Evolutionary conservation across 1,139 yeast genomes (phyloP).

Genomic region (Kodamaea suecica): DNA sequence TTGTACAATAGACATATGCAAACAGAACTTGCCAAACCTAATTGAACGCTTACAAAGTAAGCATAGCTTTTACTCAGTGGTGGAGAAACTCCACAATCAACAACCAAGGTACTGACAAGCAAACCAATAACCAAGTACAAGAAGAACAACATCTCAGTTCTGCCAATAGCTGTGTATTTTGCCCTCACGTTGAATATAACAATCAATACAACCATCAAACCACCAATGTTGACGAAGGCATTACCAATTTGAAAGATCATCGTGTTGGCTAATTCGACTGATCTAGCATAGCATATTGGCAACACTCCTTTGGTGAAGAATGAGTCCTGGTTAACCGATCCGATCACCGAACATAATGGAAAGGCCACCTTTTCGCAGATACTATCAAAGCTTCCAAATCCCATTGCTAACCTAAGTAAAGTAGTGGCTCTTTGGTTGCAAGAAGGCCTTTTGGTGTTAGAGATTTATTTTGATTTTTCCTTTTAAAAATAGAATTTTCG

Average conservation of each 20-base stretch:
- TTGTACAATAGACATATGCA: slow-evolving; percentile 67
- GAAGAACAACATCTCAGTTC: slow-evolving; percentile 78
- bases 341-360: slow-evolving; percentile 74
- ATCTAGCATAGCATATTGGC: slow-evolving; percentile 79
- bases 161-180: slow-evolving; percentile 91
- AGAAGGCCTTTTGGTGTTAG: background rate
- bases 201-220: slow-evolving; percentile 59
- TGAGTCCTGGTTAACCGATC: slow-evolving; percentile 28
- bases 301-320: slow-evolving; percentile 54
- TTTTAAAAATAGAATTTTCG: background rate
- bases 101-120: slow-evolving; percentile 64
- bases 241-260: slow-evolving; percentile 88
- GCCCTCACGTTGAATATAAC: slow-evolving; percentile 77
- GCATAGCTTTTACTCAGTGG: slow-evolving; percentile 74
- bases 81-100: slow-evolving; percentile 91
- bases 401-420: slow-evolving; percentile 29
- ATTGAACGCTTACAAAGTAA: slow-evolving; percentile 78
- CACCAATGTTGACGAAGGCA: slow-evolving; percentile 79
- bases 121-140: slow-evolving; percentile 60
- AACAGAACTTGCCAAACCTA: slow-evolving; percentile 68
- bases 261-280: slow-evolving; percentile 86
- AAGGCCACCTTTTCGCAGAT: slow-evolving; percentile 69
- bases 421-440: no score
- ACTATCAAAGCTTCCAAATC: slow-evolving; percentile 66
- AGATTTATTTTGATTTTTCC: background rate